Percentiles rank a stretch among this genome's conserved stretches.
Conservation (phyloP, 2,329 filamentous ascomycete genomes). For the Ophiocordyceps robertsii region DNA sequence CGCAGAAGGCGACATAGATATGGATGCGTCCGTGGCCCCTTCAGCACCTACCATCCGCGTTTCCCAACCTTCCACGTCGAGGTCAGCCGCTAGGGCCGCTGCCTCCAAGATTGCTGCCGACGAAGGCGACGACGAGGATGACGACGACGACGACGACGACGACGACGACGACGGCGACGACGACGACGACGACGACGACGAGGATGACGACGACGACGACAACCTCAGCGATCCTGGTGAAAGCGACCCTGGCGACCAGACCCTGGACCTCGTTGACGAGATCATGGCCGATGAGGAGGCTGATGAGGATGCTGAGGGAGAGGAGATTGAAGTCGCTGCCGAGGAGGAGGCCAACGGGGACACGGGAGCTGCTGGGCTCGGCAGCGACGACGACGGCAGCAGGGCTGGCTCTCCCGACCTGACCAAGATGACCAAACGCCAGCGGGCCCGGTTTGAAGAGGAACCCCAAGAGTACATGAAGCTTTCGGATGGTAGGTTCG, state of each 20-base stretch:
- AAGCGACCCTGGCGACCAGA: slow-evolving; percentile 29
- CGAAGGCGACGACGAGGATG: slow-evolving; percentile 34
- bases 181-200: slow-evolving; percentile 33
- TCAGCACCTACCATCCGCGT: slow-evolving; percentile 31
- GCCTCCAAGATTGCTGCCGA: slow-evolving; percentile 20
- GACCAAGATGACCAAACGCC: slow-evolving; percentile 47
- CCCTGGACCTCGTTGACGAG: slow-evolving; percentile 27
- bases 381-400: slow-evolving; percentile 31
- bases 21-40: slow-evolving; percentile 22
- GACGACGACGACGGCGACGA: slow-evolving; percentile 37
- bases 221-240: slow-evolving; percentile 41
- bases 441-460: slow-evolving; percentile 45
- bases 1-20: slow-evolving; percentile 31
- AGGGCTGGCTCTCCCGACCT: slow-evolving; percentile 38
- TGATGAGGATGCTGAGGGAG: slow-evolving; percentile 33
- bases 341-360: slow-evolving; percentile 22
- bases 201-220: slow-evolving; percentile 33
- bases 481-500: slow-evolving; percentile 40
- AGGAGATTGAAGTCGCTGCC: slow-evolving; percentile 26
- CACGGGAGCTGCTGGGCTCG: slow-evolving; percentile 23
- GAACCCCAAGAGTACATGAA: slow-evolving; percentile 43
- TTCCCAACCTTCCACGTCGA: slow-evolving; percentile 24
- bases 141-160: slow-evolving; percentile 32
- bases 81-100: slow-evolving; percentile 18
- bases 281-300: slow-evolving; percentile 26